Percentiles rank a stretch among this genome's conserved stretches.
Evolutionary conservation across 2,329 filamentous ascomycete genomes (phyloP).

Genomic region (Ceratocystis cacaofunesta): DNA sequence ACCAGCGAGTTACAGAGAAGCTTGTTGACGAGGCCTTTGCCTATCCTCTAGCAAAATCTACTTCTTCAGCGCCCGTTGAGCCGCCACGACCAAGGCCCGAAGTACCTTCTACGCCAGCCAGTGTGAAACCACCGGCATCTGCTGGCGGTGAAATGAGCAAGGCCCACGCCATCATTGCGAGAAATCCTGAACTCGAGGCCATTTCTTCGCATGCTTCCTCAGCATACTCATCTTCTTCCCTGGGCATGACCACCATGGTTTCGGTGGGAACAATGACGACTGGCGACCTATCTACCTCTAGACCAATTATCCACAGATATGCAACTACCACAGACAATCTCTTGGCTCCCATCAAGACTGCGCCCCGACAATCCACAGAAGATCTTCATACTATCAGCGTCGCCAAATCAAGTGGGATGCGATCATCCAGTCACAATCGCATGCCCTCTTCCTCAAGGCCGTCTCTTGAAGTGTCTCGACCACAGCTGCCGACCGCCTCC

Average conservation of each 20-base stretch:
- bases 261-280: constrained; percentile 68
- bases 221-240: constrained; percentile 22
- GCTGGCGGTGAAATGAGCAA: constrained; percentile 38
- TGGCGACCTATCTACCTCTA: constrained; percentile 10
- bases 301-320: constrained; percentile 28
- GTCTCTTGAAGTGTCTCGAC: constrained; percentile 57
- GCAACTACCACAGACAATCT: neutral
- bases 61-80: constrained; percentile 20
- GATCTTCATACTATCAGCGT: constrained; percentile 9
- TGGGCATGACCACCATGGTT: constrained; percentile 23
- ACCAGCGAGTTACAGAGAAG: constrained; percentile 55
- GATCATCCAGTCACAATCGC: constrained; percentile 20
- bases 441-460: constrained; percentile 43
- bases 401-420: constrained; percentile 7
- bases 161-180: constrained; percentile 49
- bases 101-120: neutral
- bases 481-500: constrained; percentile 26
- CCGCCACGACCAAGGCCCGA: neutral
- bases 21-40: constrained; percentile 76
- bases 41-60: constrained; percentile 24
- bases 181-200: constrained; percentile 45
- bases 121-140: constrained; percentile 23
- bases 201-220: constrained; percentile 31
- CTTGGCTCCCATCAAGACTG: constrained; percentile 20
- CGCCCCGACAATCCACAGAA: constrained; percentile 5